Conservation (phyloP, 331 rosid species). For the Quercus lobata region DNA sequence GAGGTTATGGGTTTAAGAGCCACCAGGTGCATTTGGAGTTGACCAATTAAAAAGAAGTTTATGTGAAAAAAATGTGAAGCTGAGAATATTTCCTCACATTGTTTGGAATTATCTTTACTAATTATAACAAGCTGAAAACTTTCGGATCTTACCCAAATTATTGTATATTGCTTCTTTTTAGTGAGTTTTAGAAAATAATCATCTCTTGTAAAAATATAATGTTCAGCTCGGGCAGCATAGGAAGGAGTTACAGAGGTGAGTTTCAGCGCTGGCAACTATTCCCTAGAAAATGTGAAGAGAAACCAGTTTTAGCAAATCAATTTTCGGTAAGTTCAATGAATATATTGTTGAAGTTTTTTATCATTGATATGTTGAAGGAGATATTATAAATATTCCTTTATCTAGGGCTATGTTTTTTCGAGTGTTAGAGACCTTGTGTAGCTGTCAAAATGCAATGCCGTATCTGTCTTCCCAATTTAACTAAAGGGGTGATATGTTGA, state of each 20-base stretch:
- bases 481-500: not conserved
- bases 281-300: constrained; percentile 68
- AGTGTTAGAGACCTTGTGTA: not conserved
- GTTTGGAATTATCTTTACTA: not conserved
- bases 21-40: no score
- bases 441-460: not conserved
- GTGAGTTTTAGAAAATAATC: not conserved
- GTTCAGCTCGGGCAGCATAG: constrained; percentile 85
- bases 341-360: no score
- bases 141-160: not conserved
- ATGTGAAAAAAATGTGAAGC: not conserved
- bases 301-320: no score
- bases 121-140: not conserved
- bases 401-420: not conserved
- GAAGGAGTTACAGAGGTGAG: constrained; percentile 78
- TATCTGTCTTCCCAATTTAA: not conserved
- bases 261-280: constrained; percentile 93
- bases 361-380: no score
- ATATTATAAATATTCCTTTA: no score
- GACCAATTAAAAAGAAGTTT: not conserved
- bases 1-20: no score
- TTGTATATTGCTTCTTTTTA: not conserved
- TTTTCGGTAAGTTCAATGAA: no score
- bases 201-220: constrained; percentile 11
- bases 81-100: not conserved